Percentiles rank a stretch among this genome's conserved stretches.
phyloP scores from a whole-genome alignment of 371 early-diverging fungal species.

The Rhizopus arrhizus region DNA sequence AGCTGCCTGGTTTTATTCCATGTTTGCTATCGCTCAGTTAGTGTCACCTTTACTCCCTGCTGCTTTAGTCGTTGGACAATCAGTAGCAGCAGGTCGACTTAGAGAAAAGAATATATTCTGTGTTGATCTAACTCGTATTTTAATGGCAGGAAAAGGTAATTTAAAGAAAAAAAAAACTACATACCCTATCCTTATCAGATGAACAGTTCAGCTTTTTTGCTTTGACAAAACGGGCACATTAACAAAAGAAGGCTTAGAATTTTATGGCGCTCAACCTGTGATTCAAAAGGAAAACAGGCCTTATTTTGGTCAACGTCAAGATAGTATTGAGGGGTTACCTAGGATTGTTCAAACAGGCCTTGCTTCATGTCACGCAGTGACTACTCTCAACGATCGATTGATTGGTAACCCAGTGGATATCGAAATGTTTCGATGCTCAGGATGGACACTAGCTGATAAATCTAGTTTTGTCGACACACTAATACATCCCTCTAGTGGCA shows the following conservation, averaged over 20 bases:
- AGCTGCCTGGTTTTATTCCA: conserved; percentile 63
- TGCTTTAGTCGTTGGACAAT: conserved; percentile 72
- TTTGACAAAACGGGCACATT: conserved; percentile 75
- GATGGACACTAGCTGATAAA: conserved; percentile 40
- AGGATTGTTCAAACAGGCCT: conserved; percentile 63
- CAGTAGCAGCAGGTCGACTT: conserved; percentile 72
- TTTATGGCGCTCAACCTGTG: conserved; percentile 53
- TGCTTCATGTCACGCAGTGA: conserved; percentile 83
- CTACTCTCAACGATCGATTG: conserved; percentile 68
- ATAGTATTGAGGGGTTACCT: conserved; percentile 39
- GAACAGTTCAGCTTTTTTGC: conserved; percentile 84
- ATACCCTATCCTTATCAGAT: conserved; percentile 22
- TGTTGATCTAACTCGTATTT: conserved; percentile 82
- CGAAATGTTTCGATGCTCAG: conserved; percentile 85
- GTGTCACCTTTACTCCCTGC: conserved; percentile 68
- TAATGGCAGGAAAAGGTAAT: conserved; percentile 81
- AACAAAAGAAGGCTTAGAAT: conserved; percentile 66
- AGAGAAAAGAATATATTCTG: conserved; percentile 67
- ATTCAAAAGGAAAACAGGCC: conserved; percentile 34
- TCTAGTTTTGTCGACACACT: conserved; percentile 51
- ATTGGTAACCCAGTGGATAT: conserved; percentile 89
- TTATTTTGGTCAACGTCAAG: conserved; percentile 33
- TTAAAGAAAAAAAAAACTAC: background rate
- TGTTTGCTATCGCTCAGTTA: conserved; percentile 74
- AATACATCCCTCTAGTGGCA: conserved; percentile 26